Percentiles rank a stretch among this genome's conserved stretches.
Evolutionary conservation across 225 moss, liverwort and hornwort species (phyloP).

Genomic region (Polytrichum commune): DNA sequence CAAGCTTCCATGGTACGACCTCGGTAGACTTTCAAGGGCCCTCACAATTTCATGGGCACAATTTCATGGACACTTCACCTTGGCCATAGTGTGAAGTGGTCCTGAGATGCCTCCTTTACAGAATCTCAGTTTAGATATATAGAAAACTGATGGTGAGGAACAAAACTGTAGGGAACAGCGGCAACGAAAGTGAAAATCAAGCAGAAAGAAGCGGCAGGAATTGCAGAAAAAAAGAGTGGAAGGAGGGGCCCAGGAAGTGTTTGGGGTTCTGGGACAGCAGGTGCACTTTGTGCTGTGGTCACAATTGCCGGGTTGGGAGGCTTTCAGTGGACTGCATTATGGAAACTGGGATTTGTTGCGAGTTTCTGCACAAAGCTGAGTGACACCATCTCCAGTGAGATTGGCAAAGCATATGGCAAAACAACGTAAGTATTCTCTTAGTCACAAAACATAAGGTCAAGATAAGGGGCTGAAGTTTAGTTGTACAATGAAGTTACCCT

Average conservation of each 20-base stretch:
- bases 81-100: no score
- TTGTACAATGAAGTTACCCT: no score
- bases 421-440: constrained; percentile 58
- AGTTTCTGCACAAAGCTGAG: constrained; percentile 97
- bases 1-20: no score
- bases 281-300: constrained; percentile 62
- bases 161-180: constrained; percentile 58
- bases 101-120: not conserved
- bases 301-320: constrained; percentile 65
- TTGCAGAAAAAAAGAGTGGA: constrained; percentile 89
- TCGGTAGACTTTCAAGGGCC: no score
- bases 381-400: constrained; percentile 96
- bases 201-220: constrained; percentile 88
- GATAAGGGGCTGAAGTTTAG: no score
- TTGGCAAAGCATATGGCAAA: constrained; percentile 91
- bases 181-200: constrained; percentile 88
- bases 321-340: constrained; percentile 43
- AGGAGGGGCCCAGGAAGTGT: constrained; percentile 90
- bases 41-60: no score
- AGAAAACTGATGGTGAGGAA: no score
- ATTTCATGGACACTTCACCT: no score
- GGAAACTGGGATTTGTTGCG: constrained; percentile 82
- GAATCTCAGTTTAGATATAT: not conserved
- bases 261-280: constrained; percentile 88
- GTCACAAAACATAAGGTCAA: not conserved